A percentile compares a stretch with the other conserved stretches of the same genome.
phyloP scores from a whole-genome alignment of 1,284 basidiomycete species.

The Leucoagaricus sp. region DNA sequence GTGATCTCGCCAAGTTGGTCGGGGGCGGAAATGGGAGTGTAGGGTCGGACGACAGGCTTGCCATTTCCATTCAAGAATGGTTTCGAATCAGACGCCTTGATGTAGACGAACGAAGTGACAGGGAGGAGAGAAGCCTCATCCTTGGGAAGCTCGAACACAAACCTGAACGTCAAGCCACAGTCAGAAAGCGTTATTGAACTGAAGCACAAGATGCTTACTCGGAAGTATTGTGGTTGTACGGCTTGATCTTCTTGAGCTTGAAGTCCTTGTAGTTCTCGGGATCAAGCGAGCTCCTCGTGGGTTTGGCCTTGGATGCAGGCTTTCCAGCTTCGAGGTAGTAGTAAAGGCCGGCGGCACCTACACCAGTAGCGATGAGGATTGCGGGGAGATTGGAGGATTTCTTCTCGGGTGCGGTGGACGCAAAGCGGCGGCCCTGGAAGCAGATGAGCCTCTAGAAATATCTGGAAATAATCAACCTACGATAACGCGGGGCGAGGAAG shows the following conservation, averaged over 20 bases:
- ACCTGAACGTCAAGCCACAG: conserved; percentile 50
- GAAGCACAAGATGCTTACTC: conserved; percentile 41
- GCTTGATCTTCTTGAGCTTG: conserved; percentile 80
- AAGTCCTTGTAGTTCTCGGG: conserved; percentile 78
- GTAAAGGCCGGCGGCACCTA: conserved; percentile 53
- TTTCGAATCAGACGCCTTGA: conserved; percentile 61
- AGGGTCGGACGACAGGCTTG: conserved; percentile 87
- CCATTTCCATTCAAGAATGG: conserved; percentile 78
- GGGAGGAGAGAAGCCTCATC: conserved; percentile 79
- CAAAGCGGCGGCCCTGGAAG: conserved; percentile 38
- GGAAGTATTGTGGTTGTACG: conserved; percentile 93
- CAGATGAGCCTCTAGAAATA: conserved; percentile 1
- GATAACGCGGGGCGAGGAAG: conserved; percentile 37
- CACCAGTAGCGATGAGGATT: conserved; percentile 51
- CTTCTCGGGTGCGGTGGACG: conserved; percentile 48
- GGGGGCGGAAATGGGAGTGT: conserved; percentile 80
- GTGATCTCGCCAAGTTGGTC: conserved; percentile 75
- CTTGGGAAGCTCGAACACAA: conserved; percentile 86
- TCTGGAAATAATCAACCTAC: conserved; percentile 28
- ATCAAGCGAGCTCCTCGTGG: conserved; percentile 68
- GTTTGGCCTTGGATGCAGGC: conserved; percentile 33
- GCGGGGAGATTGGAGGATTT: conserved; percentile 52
- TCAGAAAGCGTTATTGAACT: conserved; percentile 5
- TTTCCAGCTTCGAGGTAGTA: conserved; percentile 39
- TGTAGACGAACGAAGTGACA: conserved; percentile 70